Percentiles rank a stretch among this genome's conserved stretches.
phyloP scores from a whole-genome alignment of 805 yeast genomes.

The Komagataella phaffii region DNA sequence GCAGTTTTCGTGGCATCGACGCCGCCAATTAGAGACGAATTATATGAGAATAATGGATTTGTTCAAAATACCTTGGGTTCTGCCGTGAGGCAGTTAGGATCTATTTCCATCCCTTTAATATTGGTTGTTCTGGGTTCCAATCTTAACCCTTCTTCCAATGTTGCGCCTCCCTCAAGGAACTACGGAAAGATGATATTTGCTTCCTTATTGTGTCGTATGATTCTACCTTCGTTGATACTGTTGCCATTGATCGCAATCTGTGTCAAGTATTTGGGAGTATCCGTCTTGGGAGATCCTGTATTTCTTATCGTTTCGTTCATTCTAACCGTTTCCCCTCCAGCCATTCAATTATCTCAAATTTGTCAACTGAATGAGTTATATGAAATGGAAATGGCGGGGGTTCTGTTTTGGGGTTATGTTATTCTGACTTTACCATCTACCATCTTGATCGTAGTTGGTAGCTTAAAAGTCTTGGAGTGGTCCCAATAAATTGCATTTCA shows the following conservation, averaged over 20 bases:
- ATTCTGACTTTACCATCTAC: constrained; percentile 66
- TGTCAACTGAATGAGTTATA: constrained; percentile 64
- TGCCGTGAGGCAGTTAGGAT: constrained; percentile 53
- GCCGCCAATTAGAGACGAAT: constrained; percentile 39
- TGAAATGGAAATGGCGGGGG: constrained; percentile 76
- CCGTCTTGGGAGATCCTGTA: constrained; percentile 72
- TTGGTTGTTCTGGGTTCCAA: constrained; percentile 71
- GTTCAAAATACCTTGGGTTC: constrained; percentile 51
- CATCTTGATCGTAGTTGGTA: constrained; percentile 54
- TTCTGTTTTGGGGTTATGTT: constrained; percentile 73
- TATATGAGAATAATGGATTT: constrained; percentile 48
- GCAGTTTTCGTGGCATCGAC: constrained; percentile 60
- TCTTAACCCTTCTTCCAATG: constrained; percentile 52
- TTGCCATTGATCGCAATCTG: constrained; percentile 53
- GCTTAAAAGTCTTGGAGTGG: constrained; percentile 39
- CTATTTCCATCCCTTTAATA: constrained; percentile 67
- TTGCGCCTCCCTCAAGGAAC: constrained; percentile 52
- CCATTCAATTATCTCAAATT: constrained; percentile 71
- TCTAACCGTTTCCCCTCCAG: constrained; percentile 71
- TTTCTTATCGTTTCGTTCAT: constrained; percentile 66
- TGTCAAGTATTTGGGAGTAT: constrained; percentile 49
- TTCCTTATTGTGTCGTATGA: constrained; percentile 65
- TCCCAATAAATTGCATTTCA: constrained; percentile 6
- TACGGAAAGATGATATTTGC: constrained; percentile 53
- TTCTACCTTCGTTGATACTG: constrained; percentile 54